Percentiles rank a stretch among this genome's conserved stretches.
Conservation (phyloP, 768 basidiomycete species). For the Butyriboletus loyo region DNA sequence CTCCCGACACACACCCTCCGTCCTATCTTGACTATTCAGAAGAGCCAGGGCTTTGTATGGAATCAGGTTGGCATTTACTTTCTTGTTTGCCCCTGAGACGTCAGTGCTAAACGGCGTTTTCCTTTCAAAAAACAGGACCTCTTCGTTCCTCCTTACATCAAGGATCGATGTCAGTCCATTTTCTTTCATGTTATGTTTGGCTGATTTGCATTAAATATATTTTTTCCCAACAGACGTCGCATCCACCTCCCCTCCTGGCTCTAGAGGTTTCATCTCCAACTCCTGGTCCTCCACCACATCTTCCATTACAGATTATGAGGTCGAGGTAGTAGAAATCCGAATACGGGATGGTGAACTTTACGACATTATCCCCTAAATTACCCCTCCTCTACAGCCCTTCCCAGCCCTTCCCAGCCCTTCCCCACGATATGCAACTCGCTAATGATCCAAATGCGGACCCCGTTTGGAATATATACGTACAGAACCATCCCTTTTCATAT, state of each 20-base stretch:
- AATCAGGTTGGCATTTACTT: constrained; percentile 64
- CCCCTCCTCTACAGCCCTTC: not conserved
- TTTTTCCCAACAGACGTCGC: constrained; percentile 56
- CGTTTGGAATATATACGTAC: constrained; percentile 17
- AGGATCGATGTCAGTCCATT: constrained; percentile 74
- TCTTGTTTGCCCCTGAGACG: not conserved
- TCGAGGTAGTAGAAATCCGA: constrained; percentile 86
- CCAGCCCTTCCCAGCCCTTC: not conserved
- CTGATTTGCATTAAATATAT: not conserved
- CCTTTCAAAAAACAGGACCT: constrained; percentile 55
- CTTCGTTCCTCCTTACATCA: constrained; percentile 86
- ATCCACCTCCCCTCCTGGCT: constrained; percentile 77
- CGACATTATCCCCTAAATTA: constrained; percentile 61
- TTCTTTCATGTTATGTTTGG: constrained; percentile 13
- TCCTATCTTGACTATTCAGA: constrained; percentile 83
- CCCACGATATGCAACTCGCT: constrained; percentile 8
- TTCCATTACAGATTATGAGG: constrained; percentile 71
- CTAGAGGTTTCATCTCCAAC: constrained; percentile 60
- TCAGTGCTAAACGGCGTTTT: not conserved
- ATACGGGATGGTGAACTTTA: constrained; percentile 76
- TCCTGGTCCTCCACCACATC: constrained; percentile 67
- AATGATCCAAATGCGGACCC: constrained; percentile 10
- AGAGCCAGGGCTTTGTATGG: constrained; percentile 88
- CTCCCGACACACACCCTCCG: constrained; percentile 62
- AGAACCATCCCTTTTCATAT: not conserved